Percentiles rank a stretch among this genome's conserved stretches.
Conservation (phyloP, 345 rosid species). For the Eucalyptus rudis region DNA sequence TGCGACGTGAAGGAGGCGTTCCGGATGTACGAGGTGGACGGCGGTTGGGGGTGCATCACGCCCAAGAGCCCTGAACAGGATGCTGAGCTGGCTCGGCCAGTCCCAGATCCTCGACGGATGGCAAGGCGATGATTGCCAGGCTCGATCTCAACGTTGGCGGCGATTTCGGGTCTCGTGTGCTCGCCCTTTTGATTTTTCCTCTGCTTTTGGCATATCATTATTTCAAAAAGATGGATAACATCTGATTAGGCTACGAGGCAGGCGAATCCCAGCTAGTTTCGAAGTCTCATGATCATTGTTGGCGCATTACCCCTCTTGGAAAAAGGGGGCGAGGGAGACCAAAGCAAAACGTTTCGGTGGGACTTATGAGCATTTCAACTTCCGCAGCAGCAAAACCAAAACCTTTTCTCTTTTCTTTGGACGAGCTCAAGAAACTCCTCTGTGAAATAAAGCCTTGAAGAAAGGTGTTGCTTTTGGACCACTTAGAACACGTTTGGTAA, state of each 20-base stretch:
- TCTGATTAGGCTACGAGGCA: background rate
- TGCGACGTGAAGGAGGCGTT: slow-evolving; percentile 39
- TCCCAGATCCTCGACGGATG: slow-evolving; percentile 22
- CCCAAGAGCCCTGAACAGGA: slow-evolving; percentile 37
- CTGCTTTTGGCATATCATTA: background rate
- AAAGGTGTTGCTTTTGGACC: background rate
- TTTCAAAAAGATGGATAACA: background rate
- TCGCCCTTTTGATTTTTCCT: background rate
- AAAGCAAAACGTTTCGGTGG: background rate
- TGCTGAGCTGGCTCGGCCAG: slow-evolving; percentile 42
- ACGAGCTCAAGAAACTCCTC: background rate
- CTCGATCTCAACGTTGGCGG: slow-evolving; percentile 57
- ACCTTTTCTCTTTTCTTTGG: background rate
- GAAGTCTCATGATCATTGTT: background rate
- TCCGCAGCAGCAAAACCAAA: background rate
- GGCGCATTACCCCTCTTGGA: background rate
- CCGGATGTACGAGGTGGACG: slow-evolving; percentile 27
- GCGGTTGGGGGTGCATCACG: slow-evolving; percentile 28
- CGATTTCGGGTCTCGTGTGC: background rate
- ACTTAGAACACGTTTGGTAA: background rate
- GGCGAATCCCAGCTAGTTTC: background rate
- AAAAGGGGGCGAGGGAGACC: background rate
- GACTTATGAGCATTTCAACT: background rate
- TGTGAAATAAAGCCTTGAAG: background rate
- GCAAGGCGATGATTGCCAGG: slow-evolving; percentile 35